Evolutionary conservation across 257 asterid species (phyloP).

Genomic region (Gentiana straminea): DNA sequence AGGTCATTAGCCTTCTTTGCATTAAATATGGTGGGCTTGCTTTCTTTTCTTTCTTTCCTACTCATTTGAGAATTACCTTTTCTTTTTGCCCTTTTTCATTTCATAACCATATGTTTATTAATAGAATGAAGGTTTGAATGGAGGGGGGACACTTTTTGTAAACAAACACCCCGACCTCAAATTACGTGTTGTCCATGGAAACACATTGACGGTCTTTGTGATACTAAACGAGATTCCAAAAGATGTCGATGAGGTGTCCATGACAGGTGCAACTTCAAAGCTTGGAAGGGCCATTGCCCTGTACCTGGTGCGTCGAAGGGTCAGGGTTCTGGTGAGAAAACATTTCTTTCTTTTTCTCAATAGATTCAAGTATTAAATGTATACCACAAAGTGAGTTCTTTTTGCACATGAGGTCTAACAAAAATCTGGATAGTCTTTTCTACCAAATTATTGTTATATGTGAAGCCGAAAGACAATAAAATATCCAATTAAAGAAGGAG

Average conservation of each 20-base stretch:
- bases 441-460: too few species aligned
- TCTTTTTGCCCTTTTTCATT: background rate
- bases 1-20: conserved; percentile 95
- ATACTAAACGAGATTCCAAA: conserved; percentile 62
- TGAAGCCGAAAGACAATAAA: too few species aligned
- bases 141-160: conserved; percentile 73
- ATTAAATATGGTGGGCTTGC: conserved; percentile 53
- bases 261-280: conserved; percentile 88
- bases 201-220: conserved; percentile 88
- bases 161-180: conserved; percentile 67
- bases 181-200: conserved; percentile 87
- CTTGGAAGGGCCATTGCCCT: conserved; percentile 88
- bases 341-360: too few species aligned
- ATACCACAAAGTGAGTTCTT: too few species aligned
- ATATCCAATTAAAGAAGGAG: too few species aligned
- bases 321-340: conserved; percentile 57
- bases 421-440: too few species aligned
- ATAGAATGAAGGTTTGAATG: conserved; percentile 77
- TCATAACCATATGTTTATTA: too few species aligned
- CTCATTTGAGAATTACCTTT: background rate
- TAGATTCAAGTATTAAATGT: too few species aligned
- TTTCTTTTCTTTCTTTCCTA: conserved; percentile 6
- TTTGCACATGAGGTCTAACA: too few species aligned
- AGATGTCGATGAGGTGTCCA: conserved; percentile 63
- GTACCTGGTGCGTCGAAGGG: conserved; percentile 56